These are phyloP conservation scores for Chaetomium cochliodes DNA, from an alignment of 495 filamentous ascomycete genomes.

Conservation along the genomic window DNA sequence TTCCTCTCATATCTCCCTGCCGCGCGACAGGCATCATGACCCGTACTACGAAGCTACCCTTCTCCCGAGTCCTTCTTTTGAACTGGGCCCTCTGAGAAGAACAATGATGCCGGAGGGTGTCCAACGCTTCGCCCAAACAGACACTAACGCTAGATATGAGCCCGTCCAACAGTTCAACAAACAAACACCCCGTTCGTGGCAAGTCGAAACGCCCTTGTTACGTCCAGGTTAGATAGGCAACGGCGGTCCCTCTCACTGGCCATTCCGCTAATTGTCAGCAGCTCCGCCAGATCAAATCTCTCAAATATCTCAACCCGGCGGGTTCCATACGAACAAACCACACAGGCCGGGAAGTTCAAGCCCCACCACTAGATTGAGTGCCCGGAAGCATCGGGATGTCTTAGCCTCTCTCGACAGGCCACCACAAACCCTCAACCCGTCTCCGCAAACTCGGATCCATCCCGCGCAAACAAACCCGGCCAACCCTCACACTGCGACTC, in stretches of 20 bases:
- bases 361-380: constrained; percentile 19
- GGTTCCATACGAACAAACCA: neutral
- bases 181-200: neutral
- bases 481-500: constrained; percentile 24
- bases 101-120: neutral
- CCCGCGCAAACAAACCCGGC: neutral
- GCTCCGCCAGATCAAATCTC: constrained; percentile 4
- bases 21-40: constrained; percentile 11
- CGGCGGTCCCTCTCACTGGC: neutral
- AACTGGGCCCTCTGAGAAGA: neutral
- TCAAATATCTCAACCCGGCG: neutral
- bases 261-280: neutral
- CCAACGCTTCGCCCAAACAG: neutral
- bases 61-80: neutral
- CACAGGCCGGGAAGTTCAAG: constrained; percentile 21
- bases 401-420: neutral
- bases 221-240: neutral
- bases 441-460: neutral
- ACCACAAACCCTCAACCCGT: neutral
- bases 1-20: neutral
- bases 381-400: constrained; percentile 10
- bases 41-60: constrained; percentile 6
- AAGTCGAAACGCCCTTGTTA: neutral
- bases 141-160: neutral
- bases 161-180: neutral